These are phyloP conservation scores for Manihot esculenta DNA, from an alignment of 441 rosid species.

Conservation along the genomic window DNA sequence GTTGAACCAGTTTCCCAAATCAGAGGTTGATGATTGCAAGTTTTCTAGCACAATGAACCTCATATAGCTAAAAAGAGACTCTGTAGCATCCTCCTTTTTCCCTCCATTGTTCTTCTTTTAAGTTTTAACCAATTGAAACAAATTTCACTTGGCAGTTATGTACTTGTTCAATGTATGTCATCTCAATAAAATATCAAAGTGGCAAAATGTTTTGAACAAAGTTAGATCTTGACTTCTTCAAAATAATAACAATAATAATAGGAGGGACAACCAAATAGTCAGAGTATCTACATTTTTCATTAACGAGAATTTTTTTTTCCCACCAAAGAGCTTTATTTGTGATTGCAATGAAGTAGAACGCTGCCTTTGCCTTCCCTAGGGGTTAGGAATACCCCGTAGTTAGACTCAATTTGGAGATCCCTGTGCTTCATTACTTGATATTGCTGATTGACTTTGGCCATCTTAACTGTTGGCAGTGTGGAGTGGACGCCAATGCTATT, in stretches of 20 bases:
- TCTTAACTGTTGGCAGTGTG: constrained; percentile 55
- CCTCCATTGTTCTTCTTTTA: too few species aligned
- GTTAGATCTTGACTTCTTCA: too few species aligned
- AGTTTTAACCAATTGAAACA: too few species aligned
- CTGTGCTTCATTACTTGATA: constrained; percentile 3
- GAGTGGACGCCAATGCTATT: constrained; percentile 72
- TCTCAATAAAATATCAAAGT: too few species aligned
- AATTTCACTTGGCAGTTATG: too few species aligned
- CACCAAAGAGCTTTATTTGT: background rate
- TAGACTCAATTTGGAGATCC: background rate
- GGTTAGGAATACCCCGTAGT: background rate
- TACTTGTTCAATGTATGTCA: too few species aligned
- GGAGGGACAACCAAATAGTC: background rate
- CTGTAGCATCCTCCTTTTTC: too few species aligned
- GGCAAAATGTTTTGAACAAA: too few species aligned
- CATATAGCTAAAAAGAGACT: too few species aligned
- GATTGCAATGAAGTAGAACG: background rate
- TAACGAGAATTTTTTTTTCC: background rate
- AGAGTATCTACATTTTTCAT: background rate
- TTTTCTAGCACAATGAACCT: too few species aligned
- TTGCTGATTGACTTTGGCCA: constrained; percentile 14
- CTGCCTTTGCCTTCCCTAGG: background rate
- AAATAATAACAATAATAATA: too few species aligned
- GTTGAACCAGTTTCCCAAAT: background rate
- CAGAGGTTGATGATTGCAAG: too few species aligned